These are phyloP conservation scores for Echinochloa phyllopogon DNA, from an alignment of 176 grass and related monocot genomes.

Conservation along the genomic window DNA sequence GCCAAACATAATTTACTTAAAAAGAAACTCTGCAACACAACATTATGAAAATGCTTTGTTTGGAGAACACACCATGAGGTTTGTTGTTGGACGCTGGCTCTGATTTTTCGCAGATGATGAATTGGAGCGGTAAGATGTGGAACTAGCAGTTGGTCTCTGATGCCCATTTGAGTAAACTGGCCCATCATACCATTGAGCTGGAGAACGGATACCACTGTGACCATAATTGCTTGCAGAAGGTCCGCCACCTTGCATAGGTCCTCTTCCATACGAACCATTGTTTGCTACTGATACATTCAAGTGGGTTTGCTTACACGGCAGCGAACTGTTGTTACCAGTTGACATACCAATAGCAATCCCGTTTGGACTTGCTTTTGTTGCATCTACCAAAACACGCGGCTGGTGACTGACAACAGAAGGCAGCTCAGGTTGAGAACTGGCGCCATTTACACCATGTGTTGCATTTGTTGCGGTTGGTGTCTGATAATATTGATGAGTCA, in stretches of 20 bases:
- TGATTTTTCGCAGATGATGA: constrained; percentile 62
- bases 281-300: constrained; percentile 53
- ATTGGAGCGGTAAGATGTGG: constrained; percentile 62
- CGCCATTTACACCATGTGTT: constrained; percentile 49
- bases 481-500: constrained; percentile 74
- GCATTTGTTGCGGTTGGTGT: constrained; percentile 50
- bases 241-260: constrained; percentile 60
- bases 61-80: constrained; percentile 62
- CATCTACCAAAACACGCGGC: constrained; percentile 46
- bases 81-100: constrained; percentile 62
- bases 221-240: constrained; percentile 58
- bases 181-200: constrained; percentile 73
- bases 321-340: constrained; percentile 44
- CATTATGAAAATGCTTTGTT: constrained; percentile 32
- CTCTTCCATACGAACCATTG: constrained; percentile 62
- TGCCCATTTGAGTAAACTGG: constrained; percentile 71
- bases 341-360: constrained; percentile 56
- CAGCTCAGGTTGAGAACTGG: constrained; percentile 58
- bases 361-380: constrained; percentile 49
- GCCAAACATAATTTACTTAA: background rate
- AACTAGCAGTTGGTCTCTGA: constrained; percentile 61
- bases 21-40: background rate
- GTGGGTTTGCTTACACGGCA: constrained; percentile 57
- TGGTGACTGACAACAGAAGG: constrained; percentile 59
- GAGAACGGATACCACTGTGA: constrained; percentile 60